Percentiles rank a stretch among this genome's conserved stretches.
Conservation (phyloP, 208 protist species). For the Crithidia acanthocephali region DNA sequence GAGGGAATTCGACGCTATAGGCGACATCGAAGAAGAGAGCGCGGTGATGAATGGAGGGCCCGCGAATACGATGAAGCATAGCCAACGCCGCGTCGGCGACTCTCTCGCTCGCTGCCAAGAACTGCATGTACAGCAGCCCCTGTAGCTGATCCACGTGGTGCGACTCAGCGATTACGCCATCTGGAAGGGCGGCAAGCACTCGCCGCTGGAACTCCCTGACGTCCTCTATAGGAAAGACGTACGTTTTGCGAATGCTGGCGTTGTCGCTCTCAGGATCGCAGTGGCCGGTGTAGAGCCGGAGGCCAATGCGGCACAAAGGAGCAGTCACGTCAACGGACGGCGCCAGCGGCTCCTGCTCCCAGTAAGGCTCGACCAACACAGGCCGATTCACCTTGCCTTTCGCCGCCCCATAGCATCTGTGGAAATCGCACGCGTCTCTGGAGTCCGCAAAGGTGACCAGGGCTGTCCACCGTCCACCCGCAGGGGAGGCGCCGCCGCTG, state of each 20-base stretch:
- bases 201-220: conserved; percentile 1
- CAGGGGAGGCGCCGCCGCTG: conserved; percentile 6
- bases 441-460: conserved; percentile 10
- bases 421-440: conserved; percentile 3
- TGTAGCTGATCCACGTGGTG: neutral
- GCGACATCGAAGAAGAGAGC: conserved; percentile 13
- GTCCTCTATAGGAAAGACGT: neutral
- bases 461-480: conserved; percentile 3
- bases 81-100: conserved; percentile 6
- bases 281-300: conserved; percentile 10
- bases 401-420: neutral
- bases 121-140: conserved; percentile 1
- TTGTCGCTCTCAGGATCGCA: neutral
- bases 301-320: conserved; percentile 5
- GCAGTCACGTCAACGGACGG: neutral
- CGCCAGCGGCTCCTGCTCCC: conserved; percentile 14
- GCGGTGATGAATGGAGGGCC: conserved; percentile 4
- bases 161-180: neutral
- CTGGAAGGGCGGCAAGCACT: conserved; percentile 6
- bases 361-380: conserved; percentile 8
- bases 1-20: conserved; percentile 8
- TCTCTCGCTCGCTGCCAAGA: neutral
- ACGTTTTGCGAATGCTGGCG: neutral
- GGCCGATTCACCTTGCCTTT: neutral
- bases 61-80: conserved; percentile 13